A percentile compares a stretch with the other conserved stretches of the same genome.
These are phyloP conservation scores for Fusarium nurragi DNA, from an alignment of 2,329 filamentous ascomycete species.

Conservation along the genomic window DNA sequence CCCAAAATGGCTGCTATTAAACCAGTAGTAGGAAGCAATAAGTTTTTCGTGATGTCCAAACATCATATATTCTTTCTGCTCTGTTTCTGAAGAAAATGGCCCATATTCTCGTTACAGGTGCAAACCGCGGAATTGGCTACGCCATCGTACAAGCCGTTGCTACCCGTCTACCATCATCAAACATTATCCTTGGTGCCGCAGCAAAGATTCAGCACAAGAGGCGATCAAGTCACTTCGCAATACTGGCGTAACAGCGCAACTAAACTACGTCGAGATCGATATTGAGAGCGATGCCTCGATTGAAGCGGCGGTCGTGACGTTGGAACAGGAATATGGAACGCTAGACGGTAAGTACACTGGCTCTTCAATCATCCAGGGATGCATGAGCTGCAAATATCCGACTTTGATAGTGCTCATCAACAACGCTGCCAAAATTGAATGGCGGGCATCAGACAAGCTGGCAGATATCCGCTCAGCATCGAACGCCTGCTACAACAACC, in stretches of 20 bases:
- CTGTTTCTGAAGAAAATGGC: background rate
- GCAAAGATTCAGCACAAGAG: background rate
- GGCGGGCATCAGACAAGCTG: background rate
- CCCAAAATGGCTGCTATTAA: background rate
- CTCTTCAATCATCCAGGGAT: rapidly evolving
- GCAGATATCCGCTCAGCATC: background rate
- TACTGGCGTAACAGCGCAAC: rapidly evolving
- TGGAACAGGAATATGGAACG: background rate
- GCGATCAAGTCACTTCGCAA: background rate
- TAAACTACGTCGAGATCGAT: background rate
- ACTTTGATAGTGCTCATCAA: background rate
- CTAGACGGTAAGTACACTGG: background rate
- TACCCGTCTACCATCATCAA: background rate
- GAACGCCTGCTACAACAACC: slow-evolving; percentile 11
- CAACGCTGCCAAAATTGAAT: slow-evolving; percentile 5
- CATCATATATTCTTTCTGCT: too few relatives aligned
- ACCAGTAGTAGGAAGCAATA: background rate
- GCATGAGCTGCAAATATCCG: rapidly evolving
- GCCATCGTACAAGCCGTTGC: slow-evolving; percentile 15
- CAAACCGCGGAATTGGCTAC: slow-evolving; percentile 17
- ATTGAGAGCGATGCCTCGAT: slow-evolving; percentile 7
- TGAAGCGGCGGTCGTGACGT: background rate
- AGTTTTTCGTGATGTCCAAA: too few relatives aligned
- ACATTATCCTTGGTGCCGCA: slow-evolving; percentile 10
- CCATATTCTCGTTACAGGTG: slow-evolving; percentile 3